Base-by-base conservation (phyloP, 2,329 filamentous ascomycete species). In the Venturia oleaginea region DNA sequence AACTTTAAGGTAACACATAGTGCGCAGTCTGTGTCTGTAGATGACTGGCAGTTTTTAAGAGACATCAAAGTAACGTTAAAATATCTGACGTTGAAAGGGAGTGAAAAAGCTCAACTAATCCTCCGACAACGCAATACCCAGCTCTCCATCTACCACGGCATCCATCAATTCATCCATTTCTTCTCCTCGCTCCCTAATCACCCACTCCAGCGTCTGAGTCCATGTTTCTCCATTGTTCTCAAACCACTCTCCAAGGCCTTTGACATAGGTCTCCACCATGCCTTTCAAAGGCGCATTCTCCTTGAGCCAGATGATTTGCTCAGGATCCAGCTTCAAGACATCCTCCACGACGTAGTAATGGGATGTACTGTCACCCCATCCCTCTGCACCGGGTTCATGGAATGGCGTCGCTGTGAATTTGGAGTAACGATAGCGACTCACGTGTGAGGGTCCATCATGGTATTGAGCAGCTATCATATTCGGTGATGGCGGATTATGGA, bases 141-240 rank as follows among this genome's bases (percentile, higher is more conserved):
- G 69, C 84, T 90, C 77, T 78, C 95, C 66, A 80, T 89, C 71
- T 83, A 86, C 72, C 84, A 88, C 64, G 80, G 88, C 67, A 76
- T 85, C 57, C 81, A 86, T 71, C 85, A 97, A 71, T 55, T 79
- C 80, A 40, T 75, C 75, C 7, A 80, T 71, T 67, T 84, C 78
- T 57, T 80, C 78, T 0, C 82, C 83, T 10, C 84, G 72, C 71
- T 86, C 81, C 63, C 75, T 76, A 65, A 86, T 70, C 51, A 87
- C 83, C 75, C 78, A 81, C 62, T 79, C 78, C 59, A 86, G 69
- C 37, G 84, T 86, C 74, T 86, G 81, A 17, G 77, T 79, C 70
- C 84, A 84, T 43, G 84, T 86, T 72, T 86, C 83, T 0, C 84
- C 84, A 66, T 86, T 86, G 68, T 86, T 83, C 63, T 81, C 80